Conservation (phyloP, 1,284 basidiomycete species). For the Cystobasidium slooffiae region DNA sequence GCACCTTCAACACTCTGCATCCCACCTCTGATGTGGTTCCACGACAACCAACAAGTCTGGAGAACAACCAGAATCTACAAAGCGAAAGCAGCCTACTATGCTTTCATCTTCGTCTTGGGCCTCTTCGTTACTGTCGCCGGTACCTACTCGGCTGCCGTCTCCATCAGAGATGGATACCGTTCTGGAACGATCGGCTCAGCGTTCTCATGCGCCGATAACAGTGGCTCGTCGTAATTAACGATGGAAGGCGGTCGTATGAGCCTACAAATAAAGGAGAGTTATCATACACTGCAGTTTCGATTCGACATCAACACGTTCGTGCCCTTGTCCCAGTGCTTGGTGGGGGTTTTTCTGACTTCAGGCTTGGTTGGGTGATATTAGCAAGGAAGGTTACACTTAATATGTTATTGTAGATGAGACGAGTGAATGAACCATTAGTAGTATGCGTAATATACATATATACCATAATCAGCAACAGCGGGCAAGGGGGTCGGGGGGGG, state of each 20-base stretch:
- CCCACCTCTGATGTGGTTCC: conserved; percentile 50
- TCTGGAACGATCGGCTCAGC: conserved; percentile 54
- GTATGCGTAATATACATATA: too few relatives aligned
- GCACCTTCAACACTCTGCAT: conserved; percentile 14
- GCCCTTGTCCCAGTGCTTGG: too few relatives aligned
- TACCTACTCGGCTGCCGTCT: conserved; percentile 55
- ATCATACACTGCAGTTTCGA: background rate
- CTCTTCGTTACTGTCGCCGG: conserved; percentile 56
- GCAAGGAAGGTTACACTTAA: too few relatives aligned
- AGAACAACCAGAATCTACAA: conserved; percentile 42
- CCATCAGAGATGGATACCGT: conserved; percentile 55
- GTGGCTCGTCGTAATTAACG: conserved; percentile 39
- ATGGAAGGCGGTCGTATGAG: background rate
- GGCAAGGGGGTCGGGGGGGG: too few relatives aligned
- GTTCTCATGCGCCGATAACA: conserved; percentile 57
- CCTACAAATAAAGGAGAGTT: background rate
- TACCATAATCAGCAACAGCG: too few relatives aligned
- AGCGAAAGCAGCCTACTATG: conserved; percentile 48
- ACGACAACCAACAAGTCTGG: conserved; percentile 48
- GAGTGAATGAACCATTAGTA: too few relatives aligned
- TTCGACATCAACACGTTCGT: background rate
- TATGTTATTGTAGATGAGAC: too few relatives aligned
- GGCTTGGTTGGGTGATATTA: too few relatives aligned
- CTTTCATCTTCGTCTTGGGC: conserved; percentile 54
- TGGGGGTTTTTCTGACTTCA: too few relatives aligned